Base-by-base conservation (phyloP, 1,139 yeast genomes). In the Yamadazyma epiphylla region DNA sequence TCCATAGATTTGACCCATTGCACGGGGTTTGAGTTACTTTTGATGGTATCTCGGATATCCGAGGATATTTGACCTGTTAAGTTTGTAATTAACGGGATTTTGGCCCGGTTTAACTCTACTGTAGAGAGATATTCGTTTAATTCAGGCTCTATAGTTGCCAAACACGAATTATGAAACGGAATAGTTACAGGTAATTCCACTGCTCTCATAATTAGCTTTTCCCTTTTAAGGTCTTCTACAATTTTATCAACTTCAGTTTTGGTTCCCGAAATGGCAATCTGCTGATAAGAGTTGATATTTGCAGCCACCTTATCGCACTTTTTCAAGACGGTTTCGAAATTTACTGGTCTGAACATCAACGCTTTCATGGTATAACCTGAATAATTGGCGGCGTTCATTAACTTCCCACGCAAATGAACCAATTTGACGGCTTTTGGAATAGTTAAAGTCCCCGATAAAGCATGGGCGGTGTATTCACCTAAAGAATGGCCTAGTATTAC, bases 381-480 rank as follows among this genome's bases (percentile, higher is more conserved):
- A 5, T 37, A 37, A 4, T 51, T 38, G 3, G 52, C 49, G 10
- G 51, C 37, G 35, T 70, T 70, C 80, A 78, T 74, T 21, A 75
- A 60, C 36, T 48, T 39, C 2, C 81, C 85, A 7, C 85, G 58
- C 30, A 56, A 49, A 5, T 71, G 54, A 7, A 77, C 84, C 7
- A 77, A 50, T 37, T 48, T 43, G n/a, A 76, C 51, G 0, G 77
- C 77, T 6, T 67, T 56, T 3, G 51, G 37, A 9, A 74, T 49
- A 12, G 61, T 54, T 22, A 74, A 49, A 4, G 64, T 57, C 3
- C 64, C 65, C 29, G 66, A 58, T 6, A 73, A 58, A 7, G 63
- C 48, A 27, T 71, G 52, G 0, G 81, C 79, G 2, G 77, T 59
- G 39, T 74, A 60, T 48, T 77, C 83, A 4, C 83, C 84, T 21